Conservation (phyloP, 495 filamentous ascomycete species). For the Hyaloscypha bicolor region DNA sequence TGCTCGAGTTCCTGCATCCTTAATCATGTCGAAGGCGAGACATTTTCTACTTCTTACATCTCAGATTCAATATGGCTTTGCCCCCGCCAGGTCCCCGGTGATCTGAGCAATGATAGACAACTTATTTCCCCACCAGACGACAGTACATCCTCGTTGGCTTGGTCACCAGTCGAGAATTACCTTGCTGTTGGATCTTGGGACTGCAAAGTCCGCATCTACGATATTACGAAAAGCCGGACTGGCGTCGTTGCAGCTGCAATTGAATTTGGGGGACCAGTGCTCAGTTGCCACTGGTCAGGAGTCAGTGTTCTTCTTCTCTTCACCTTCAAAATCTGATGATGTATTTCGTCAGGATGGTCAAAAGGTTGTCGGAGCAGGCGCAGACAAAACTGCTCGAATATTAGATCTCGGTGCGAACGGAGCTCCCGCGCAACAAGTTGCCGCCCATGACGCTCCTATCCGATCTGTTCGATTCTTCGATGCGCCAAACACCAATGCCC, state of each 20-base stretch:
- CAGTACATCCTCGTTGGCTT: constrained; percentile 78
- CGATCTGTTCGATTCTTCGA: constrained; percentile 75
- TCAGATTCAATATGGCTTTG: not conserved
- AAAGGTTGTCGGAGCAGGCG: constrained; percentile 78
- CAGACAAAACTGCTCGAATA: constrained; percentile 80
- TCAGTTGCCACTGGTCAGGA: constrained; percentile 80
- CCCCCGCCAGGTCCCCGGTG: not conserved
- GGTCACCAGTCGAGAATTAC: constrained; percentile 72
- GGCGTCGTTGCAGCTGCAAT: constrained; percentile 77
- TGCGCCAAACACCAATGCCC: constrained; percentile 49
- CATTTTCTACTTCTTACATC: too few relatives aligned
- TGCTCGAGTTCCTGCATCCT: not conserved
- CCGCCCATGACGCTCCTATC: constrained; percentile 78
- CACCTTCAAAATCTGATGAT: not conserved
- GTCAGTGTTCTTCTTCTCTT: constrained; percentile 50
- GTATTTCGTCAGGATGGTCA: constrained; percentile 46
- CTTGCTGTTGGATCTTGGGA: constrained; percentile 90
- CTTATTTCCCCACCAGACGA: constrained; percentile 78
- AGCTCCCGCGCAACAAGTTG: constrained; percentile 57
- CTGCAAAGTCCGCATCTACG: constrained; percentile 89
- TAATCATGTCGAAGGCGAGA: not conserved
- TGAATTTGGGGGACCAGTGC: constrained; percentile 71
- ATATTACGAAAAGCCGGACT: constrained; percentile 67
- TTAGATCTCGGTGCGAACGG: constrained; percentile 64
- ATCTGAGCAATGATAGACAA: constrained; percentile 66